These are phyloP conservation scores for Claviceps sorghi DNA, from an alignment of 2,329 filamentous ascomycete species.

Conservation along the genomic window DNA sequence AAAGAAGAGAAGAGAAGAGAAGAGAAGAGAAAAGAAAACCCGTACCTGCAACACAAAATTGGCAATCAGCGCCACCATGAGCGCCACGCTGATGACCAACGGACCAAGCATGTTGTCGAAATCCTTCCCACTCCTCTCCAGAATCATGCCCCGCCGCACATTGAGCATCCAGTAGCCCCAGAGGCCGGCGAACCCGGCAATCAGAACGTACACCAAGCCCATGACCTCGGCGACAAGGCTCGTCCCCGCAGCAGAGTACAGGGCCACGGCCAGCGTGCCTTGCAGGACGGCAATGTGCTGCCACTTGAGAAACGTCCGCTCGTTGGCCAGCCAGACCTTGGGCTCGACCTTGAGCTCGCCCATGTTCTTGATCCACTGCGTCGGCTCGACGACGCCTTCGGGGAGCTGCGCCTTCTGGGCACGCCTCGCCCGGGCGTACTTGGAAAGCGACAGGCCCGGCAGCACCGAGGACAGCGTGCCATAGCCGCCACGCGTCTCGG, in stretches of 20 bases:
- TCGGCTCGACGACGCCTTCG: constrained; percentile 75
- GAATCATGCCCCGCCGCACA: constrained; percentile 62
- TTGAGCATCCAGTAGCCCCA: constrained; percentile 86
- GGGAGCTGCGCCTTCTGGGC: constrained; percentile 47
- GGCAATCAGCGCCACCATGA: constrained; percentile 64
- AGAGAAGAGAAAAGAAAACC: constrained; percentile 10
- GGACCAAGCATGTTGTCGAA: constrained; percentile 85
- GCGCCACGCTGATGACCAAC: constrained; percentile 62
- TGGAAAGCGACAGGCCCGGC: constrained; percentile 67
- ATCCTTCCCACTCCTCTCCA: constrained; percentile 74
- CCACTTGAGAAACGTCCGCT: constrained; percentile 97
- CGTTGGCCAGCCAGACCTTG: constrained; percentile 97
- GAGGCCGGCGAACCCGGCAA: constrained; percentile 66
- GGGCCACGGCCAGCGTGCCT: constrained; percentile 63
- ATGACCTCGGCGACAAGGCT: constrained; percentile 64
- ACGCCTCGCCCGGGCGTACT: constrained; percentile 49
- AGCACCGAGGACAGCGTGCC: constrained; percentile 56
- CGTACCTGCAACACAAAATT: constrained; percentile 83
- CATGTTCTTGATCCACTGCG: constrained; percentile 83
- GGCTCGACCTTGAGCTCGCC: constrained; percentile 87
- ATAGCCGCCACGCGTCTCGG: constrained; percentile 25
- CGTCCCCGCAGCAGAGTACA: constrained; percentile 77
- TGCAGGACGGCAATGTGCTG: constrained; percentile 87
- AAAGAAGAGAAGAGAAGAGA: not conserved
- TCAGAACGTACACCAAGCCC: constrained; percentile 67